Percentiles rank a stretch among this genome's conserved stretches.
Conservation (phyloP, 179 eudicot genomes). For the Nepenthes alata region DNA sequence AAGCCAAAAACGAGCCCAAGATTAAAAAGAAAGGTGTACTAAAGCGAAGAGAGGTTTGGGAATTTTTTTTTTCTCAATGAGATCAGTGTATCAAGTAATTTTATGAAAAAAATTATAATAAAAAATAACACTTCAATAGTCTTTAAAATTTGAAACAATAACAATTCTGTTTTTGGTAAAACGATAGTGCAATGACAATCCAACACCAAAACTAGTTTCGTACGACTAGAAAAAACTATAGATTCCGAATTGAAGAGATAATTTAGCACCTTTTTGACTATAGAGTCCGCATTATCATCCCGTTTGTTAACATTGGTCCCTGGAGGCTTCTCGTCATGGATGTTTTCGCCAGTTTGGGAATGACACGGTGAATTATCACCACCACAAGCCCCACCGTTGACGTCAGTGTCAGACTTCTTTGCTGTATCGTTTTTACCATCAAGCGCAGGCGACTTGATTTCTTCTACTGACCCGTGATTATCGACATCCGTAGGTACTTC, state of each 20-base stretch:
- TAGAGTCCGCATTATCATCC: constrained; percentile 23
- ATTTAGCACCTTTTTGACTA: constrained; percentile 49
- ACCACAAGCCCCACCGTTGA: constrained; percentile 7
- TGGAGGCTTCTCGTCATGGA: constrained; percentile 23
- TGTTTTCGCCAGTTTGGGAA: constrained; percentile 25
- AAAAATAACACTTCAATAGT: too few relatives aligned
- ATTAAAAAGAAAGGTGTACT: too few relatives aligned
- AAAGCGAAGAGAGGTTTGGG: too few relatives aligned
- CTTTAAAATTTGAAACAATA: too few relatives aligned
- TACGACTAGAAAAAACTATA: too few relatives aligned
- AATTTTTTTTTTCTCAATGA: too few relatives aligned
- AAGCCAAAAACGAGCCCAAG: too few relatives aligned
- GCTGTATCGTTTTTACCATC: constrained; percentile 15
- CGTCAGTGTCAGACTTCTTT: constrained; percentile 7
- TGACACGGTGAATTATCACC: constrained; percentile 18
- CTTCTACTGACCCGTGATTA: constrained; percentile 4
- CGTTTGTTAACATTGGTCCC: constrained; percentile 21
- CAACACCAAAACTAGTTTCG: too few relatives aligned
- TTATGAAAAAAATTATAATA: too few relatives aligned
- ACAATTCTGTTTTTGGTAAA: too few relatives aligned
- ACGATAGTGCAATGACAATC: too few relatives aligned
- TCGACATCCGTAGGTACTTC: constrained; percentile 15
- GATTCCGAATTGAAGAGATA: neutral
- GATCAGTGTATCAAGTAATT: too few relatives aligned
- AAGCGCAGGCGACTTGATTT: constrained; percentile 13